Percentiles rank a stretch among this genome's conserved stretches.
phyloP scores from a whole-genome alignment of 148 eudicot species.

The Selenicereus undatus region DNA sequence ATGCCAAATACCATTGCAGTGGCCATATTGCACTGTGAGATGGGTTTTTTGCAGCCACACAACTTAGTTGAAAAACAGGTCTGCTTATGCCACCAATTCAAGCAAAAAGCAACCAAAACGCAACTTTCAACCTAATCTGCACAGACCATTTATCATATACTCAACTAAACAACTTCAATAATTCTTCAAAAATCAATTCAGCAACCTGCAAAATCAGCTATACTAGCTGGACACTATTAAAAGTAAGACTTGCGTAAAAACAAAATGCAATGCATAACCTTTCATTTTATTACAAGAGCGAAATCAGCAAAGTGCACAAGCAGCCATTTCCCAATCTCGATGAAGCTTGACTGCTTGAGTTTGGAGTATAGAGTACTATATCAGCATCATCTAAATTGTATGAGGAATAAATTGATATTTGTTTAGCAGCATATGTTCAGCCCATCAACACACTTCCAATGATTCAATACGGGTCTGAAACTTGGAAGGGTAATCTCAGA shows the following conservation, averaged over 20 bases:
- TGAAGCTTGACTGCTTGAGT: background rate
- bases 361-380: background rate
- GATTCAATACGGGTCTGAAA: background rate
- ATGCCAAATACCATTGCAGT: slow-evolving; percentile 6
- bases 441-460: background rate
- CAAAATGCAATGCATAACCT: background rate
- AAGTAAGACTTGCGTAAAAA: background rate
- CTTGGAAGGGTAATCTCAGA: background rate
- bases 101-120: too few species aligned
- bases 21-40: background rate
- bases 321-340: background rate
- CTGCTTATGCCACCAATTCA: background rate
- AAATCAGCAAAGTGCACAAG: background rate
- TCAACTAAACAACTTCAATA: background rate
- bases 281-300: background rate
- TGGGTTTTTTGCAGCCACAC: background rate
- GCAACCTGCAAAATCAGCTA: background rate
- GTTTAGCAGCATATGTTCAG: background rate
- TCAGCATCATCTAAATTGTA: background rate
- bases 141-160: background rate
- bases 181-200: background rate
- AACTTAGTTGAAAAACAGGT: background rate
- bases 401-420: background rate
- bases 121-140: too few species aligned
- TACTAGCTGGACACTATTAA: background rate